These are phyloP conservation scores for Ilyonectria sp. DNA, from an alignment of 2,329 filamentous ascomycete genomes.

Conservation along the genomic window DNA sequence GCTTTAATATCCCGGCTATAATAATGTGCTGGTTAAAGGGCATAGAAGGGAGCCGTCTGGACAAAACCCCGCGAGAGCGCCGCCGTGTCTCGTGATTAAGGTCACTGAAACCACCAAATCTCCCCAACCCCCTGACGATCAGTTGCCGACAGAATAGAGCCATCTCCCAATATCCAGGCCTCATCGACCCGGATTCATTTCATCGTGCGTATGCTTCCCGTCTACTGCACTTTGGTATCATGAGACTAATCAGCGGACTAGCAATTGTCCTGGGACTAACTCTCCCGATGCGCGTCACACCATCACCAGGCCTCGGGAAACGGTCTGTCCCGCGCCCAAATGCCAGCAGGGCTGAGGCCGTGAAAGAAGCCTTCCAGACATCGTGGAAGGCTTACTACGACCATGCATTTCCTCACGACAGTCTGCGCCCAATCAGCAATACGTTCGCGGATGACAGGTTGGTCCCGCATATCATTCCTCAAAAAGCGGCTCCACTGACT, in stretches of 20 bases:
- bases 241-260: slow-evolving; percentile 21
- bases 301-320: not conserved
- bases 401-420: slow-evolving; percentile 85
- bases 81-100: not conserved
- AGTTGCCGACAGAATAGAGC: not conserved
- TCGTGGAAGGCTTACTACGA: slow-evolving; percentile 82
- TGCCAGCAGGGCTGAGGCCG: slow-evolving; percentile 66
- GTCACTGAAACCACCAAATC: not conserved
- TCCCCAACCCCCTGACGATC: not conserved
- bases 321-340: slow-evolving; percentile 45
- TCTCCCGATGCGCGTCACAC: slow-evolving; percentile 14
- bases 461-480: not conserved
- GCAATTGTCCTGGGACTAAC: slow-evolving; percentile 13
- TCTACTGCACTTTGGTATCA: not conserved
- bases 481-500: slow-evolving; percentile 71
- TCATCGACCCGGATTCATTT: not conserved
- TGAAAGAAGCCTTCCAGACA: slow-evolving; percentile 78
- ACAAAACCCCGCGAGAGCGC: not conserved
- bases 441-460: slow-evolving; percentile 78
- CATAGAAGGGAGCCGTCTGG: not conserved
- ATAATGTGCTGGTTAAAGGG: not conserved
- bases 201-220: not conserved
- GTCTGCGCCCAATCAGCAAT: slow-evolving; percentile 79
- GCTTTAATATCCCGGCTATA: not conserved
- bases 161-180: not conserved